phyloP scores from a whole-genome alignment of 176 grass and related monocot genomes.

The Musa acuminata region DNA sequence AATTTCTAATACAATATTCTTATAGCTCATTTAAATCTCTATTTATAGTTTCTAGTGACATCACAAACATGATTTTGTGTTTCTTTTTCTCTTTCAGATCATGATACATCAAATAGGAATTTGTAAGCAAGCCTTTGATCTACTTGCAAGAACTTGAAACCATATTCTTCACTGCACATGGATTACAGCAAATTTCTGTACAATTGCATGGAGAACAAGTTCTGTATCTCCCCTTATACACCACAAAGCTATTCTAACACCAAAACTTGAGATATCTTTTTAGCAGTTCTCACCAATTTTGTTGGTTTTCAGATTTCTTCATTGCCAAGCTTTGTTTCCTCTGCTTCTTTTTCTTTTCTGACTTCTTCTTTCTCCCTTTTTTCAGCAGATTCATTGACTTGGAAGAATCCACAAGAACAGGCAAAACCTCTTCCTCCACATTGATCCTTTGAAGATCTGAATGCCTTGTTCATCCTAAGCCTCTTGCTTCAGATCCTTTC shows the following conservation, averaged over 20 bases:
- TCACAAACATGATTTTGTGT: background rate
- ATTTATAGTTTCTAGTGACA: background rate
- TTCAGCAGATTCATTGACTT: background rate
- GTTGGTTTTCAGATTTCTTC: background rate
- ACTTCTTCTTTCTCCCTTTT: background rate
- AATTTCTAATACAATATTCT: background rate
- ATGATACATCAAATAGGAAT: background rate
- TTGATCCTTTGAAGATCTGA: background rate
- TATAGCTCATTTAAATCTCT: background rate
- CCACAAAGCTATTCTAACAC: too few relatives aligned
- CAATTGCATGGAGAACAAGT: background rate
- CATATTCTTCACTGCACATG: background rate
- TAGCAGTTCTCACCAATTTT: background rate
- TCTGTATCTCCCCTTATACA: too few relatives aligned
- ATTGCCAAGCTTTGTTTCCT: background rate
- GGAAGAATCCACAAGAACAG: background rate
- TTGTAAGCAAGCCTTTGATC: background rate
- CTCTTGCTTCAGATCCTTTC: conserved; percentile 13
- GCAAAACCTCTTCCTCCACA: background rate
- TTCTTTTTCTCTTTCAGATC: background rate
- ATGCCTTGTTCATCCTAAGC: conserved; percentile 18
- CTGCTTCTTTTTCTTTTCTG: background rate
- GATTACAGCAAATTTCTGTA: background rate
- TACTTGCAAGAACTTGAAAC: background rate
- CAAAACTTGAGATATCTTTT: background rate